A percentile compares a stretch with the other conserved stretches of the same genome.
These are phyloP conservation scores for Phytophthora vignae DNA, from an alignment of 352 stramenopile species.

Conservation along the genomic window DNA sequence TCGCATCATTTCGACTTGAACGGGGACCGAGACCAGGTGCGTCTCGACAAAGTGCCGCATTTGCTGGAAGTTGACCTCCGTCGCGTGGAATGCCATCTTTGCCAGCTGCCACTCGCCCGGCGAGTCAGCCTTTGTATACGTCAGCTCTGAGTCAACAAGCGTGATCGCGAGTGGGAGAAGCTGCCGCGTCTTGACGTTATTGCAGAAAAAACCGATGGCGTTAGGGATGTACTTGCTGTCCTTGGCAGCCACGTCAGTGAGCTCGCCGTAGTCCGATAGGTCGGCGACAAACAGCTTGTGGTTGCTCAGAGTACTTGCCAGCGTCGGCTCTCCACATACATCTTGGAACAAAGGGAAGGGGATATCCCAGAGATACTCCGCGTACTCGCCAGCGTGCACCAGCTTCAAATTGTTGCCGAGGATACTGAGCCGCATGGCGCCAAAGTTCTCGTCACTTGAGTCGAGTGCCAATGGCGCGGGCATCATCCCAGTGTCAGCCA, in stretches of 20 bases:
- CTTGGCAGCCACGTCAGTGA: slow-evolving; percentile 17
- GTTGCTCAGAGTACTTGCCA: slow-evolving; percentile 12
- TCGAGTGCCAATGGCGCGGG: slow-evolving; percentile 33
- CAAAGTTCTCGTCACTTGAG: slow-evolving; percentile 52
- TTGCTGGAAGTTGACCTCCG: slow-evolving; percentile 44
- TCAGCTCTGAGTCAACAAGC: slow-evolving; percentile 28
- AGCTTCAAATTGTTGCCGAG: slow-evolving; percentile 42
- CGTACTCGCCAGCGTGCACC: slow-evolving; percentile 32
- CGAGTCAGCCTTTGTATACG: slow-evolving; percentile 39
- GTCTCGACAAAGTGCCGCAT: slow-evolving; percentile 41
- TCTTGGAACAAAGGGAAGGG: slow-evolving; percentile 13
- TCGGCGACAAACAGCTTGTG: slow-evolving; percentile 39
- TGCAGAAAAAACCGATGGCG: slow-evolving; percentile 48
- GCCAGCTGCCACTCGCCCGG: slow-evolving; percentile 43
- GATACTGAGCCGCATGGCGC: slow-evolving; percentile 39
- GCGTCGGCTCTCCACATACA: slow-evolving; percentile 20
- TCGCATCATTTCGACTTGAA: slow-evolving; percentile 54
- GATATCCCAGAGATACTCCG: slow-evolving; percentile 21
- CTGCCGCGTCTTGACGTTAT: slow-evolving; percentile 24
- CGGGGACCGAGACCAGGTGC: slow-evolving; percentile 40
- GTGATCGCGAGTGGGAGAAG: slow-evolving; percentile 46
- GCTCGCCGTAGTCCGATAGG: slow-evolving; percentile 33
- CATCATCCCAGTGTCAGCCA: slow-evolving; percentile 24
- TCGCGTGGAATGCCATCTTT: slow-evolving; percentile 51
- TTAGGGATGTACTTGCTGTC: slow-evolving; percentile 43